phyloP scores from a whole-genome alignment of 2,329 filamentous ascomycete species.

The Pseudocercospora fijiensis region DNA sequence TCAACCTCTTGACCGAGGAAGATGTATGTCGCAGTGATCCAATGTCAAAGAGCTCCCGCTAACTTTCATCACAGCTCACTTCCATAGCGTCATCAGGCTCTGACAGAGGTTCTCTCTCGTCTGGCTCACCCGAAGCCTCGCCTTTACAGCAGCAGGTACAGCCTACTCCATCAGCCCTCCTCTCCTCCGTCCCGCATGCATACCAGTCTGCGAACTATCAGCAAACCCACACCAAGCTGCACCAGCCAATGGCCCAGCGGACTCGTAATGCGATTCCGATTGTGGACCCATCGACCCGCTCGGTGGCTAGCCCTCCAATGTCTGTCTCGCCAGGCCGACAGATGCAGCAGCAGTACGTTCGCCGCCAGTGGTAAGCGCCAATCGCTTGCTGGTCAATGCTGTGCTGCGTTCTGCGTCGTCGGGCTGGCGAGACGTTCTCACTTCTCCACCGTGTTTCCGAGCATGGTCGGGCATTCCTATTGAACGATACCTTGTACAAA shows the following conservation, averaged over 20 bases:
- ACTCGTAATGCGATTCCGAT: conserved; percentile 95
- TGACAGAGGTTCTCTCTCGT: conserved; percentile 91
- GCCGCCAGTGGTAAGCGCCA: conserved; percentile 49
- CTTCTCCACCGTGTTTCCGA: conserved; percentile 11
- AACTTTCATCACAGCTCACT: conserved; percentile 63
- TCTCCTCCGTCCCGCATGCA: conserved; percentile 59
- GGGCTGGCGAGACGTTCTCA: conserved; percentile 28
- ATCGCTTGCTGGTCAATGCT: conserved; percentile 24
- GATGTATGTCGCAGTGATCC: conserved; percentile 62
- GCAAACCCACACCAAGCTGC: conserved; percentile 69
- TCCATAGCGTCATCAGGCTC: conserved; percentile 80
- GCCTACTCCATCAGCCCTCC: conserved; percentile 68
- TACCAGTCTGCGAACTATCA: conserved; percentile 59
- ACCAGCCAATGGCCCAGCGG: conserved; percentile 86
- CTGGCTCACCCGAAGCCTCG: conserved; percentile 87
- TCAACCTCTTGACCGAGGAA: conserved; percentile 81
- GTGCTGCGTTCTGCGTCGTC: conserved; percentile 28
- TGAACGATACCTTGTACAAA: conserved; percentile 31
- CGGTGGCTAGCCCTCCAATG: conserved; percentile 84
- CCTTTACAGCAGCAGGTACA: conserved; percentile 81
- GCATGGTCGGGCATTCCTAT: conserved; percentile 16
- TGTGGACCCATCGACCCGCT: conserved; percentile 90
- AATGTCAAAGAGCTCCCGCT: conserved; percentile 34
- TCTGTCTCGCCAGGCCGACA: conserved; percentile 63
- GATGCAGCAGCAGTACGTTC: conserved; percentile 56